Base-by-base conservation (phyloP, 768 basidiomycete species). In the Melanogaster broomeanus region DNA sequence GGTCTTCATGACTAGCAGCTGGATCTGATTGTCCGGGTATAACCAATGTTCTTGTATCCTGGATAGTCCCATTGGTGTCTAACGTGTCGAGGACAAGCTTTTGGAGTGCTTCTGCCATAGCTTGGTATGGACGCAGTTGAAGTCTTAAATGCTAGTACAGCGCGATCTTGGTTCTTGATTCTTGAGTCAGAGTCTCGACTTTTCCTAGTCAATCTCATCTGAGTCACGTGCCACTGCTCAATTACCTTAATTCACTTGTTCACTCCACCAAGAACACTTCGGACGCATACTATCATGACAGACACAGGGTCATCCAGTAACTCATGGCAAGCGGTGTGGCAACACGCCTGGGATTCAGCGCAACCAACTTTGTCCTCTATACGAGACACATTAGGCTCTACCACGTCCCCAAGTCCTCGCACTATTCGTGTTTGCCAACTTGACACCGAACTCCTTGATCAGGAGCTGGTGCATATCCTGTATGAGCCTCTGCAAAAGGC, bases 361-460 rank as follows among this genome's bases (percentile, higher is more conserved):
- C 81, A 85, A 54, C 78, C 82, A 25, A 70, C 62, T 10, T 72
- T 93, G 8, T 59, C 73, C 21, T 67, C 74, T 11, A 77, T 87
- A 35, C 72, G 76, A 44, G 65, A 71, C 25, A 67, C 72, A 12
- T 58, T 84, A 21, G 60, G 59, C 19, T 53, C 68, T 6, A 57
- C 63, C 9, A 46, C 64, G 15, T 48, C 63, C n/a, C 68, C 74
- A 22, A 48, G 55, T 42, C 64, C 77, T 24, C 78, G 86, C n/a
- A 72, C 86, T 27, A 74, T 83, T 22, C 88, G 94, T 39, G 93
- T 98, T 42, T 88, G 90, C 8, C 91, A 96, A 68, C 82, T 98
- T 47, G 96, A 98, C 67, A 84, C 95, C 3, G 88, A 93, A 60
- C 77, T 95, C 21, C 79, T 98, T 42, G 96, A 98, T 72, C 82